Conservation (phyloP, 192 early-diverging fungal genomes). For the Coemansia sp. region DNA sequence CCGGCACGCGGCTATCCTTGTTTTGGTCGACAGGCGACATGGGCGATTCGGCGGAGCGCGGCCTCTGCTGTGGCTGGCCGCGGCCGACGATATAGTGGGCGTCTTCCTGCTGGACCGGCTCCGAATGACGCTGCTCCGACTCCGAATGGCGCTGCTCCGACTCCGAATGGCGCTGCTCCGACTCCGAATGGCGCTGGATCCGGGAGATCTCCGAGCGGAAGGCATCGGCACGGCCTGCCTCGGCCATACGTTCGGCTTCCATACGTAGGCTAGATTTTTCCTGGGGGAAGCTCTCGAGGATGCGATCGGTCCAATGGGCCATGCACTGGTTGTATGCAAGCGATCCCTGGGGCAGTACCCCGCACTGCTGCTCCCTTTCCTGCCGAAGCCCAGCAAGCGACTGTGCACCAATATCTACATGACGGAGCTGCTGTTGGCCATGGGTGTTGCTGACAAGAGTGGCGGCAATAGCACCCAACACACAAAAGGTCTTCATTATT, state of each 20-base stretch:
- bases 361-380: slow-evolving; percentile 38
- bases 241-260: slow-evolving; percentile 14
- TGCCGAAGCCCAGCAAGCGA: slow-evolving; percentile 5
- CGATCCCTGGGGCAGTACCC: slow-evolving; percentile 21
- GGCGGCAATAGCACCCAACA: slow-evolving; percentile 32
- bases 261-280: slow-evolving; percentile 28
- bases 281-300: slow-evolving; percentile 29
- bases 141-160: too few relatives aligned
- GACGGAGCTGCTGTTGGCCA: background rate
- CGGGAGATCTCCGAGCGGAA: slow-evolving; percentile 25
- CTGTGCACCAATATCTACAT: too few relatives aligned
- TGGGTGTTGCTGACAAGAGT: slow-evolving; percentile 18
- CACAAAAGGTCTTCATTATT: slow-evolving; percentile 33
- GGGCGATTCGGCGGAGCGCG: too few relatives aligned
- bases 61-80: too few relatives aligned
- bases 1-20: too few relatives aligned
- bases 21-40: too few relatives aligned
- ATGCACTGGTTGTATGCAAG: slow-evolving; percentile 49
- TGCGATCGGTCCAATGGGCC: slow-evolving; percentile 45
- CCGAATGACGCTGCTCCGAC: too few relatives aligned
- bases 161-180: too few relatives aligned
- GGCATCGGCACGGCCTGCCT: slow-evolving; percentile 8
- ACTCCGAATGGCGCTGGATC: too few relatives aligned
- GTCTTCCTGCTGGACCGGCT: too few relatives aligned
- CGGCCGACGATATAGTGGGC: too few relatives aligned